Conservation (phyloP, 345 rosid genomes). For the Hibiscus syriacus region DNA sequence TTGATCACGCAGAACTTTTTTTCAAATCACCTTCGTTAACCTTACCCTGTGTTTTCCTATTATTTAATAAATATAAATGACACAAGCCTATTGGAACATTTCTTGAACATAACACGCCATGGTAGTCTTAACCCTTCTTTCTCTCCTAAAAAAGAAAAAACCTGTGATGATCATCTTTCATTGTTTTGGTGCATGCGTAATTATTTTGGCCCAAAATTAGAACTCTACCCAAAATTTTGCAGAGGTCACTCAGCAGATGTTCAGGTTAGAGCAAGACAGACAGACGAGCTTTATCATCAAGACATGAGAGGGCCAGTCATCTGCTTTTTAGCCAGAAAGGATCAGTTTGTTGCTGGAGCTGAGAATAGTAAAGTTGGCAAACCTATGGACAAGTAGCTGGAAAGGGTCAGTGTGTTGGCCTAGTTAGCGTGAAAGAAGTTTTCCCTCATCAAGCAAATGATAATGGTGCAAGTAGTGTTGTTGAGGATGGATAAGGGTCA, state of each 20-base stretch:
- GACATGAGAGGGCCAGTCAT: constrained; percentile 1
- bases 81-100: background rate
- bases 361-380: constrained; percentile 1
- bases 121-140: background rate
- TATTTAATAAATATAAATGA: background rate
- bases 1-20: background rate
- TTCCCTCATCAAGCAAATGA: constrained; percentile 14
- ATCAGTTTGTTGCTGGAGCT: constrained; percentile 4
- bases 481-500: constrained; percentile 9
- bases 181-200: background rate
- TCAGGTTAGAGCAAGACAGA: constrained; percentile 33
- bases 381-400: constrained; percentile 15
- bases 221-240: constrained; percentile 10
- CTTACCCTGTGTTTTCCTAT: background rate
- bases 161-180: background rate
- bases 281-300: constrained; percentile 20
- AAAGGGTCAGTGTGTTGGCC: constrained; percentile 2
- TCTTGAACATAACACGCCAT: background rate
- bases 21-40: background rate
- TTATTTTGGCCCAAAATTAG: background rate
- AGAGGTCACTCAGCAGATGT: constrained; percentile 55
- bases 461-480: constrained; percentile 14
- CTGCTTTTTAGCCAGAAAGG: constrained; percentile 13
- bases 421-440: constrained; percentile 10
- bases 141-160: background rate